A percentile compares a stretch with the other conserved stretches of the same genome.
Evolutionary conservation across 2,329 filamentous ascomycete species (phyloP).

Genomic region (Botrytis galanthina): DNA sequence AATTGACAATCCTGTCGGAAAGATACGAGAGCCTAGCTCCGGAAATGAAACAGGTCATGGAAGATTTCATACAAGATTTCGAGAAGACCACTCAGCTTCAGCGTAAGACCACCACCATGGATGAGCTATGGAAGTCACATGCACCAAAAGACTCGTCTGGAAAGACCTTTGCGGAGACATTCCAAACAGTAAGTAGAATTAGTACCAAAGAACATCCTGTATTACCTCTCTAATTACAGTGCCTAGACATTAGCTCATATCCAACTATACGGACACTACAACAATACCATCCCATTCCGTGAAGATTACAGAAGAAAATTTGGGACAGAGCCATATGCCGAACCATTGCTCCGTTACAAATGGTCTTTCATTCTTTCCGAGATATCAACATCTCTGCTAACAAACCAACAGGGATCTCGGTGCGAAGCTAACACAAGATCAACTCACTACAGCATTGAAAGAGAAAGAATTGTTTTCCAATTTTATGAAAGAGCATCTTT

Average conservation of each 20-base stretch:
- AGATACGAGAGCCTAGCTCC: background rate
- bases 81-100: constrained; percentile 3
- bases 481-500: constrained; percentile 23
- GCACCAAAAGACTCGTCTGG: background rate
- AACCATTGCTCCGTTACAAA: constrained; percentile 20
- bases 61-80: constrained; percentile 16
- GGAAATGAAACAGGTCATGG: constrained; percentile 9
- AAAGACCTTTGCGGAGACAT: background rate
- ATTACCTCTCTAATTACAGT: background rate
- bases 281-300: constrained; percentile 12
- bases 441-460: constrained; percentile 19
- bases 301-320: constrained; percentile 9
- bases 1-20: constrained; percentile 2
- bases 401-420: constrained; percentile 23
- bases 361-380: background rate
- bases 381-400: background rate
- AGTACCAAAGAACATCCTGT: too few species aligned
- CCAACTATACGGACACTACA: constrained; percentile 16
- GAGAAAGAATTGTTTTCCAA: constrained; percentile 21
- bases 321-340: constrained; percentile 14
- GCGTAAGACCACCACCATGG: background rate
- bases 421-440: constrained; percentile 16
- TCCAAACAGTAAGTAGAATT: background rate
- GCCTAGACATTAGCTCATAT: constrained; percentile 20
- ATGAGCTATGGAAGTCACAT: constrained; percentile 6